Evolutionary conservation across 352 stramenopile species (phyloP), one percentile per base, ranked within the genome.

Genomic region (Phytophthora pinifolia): DNA sequence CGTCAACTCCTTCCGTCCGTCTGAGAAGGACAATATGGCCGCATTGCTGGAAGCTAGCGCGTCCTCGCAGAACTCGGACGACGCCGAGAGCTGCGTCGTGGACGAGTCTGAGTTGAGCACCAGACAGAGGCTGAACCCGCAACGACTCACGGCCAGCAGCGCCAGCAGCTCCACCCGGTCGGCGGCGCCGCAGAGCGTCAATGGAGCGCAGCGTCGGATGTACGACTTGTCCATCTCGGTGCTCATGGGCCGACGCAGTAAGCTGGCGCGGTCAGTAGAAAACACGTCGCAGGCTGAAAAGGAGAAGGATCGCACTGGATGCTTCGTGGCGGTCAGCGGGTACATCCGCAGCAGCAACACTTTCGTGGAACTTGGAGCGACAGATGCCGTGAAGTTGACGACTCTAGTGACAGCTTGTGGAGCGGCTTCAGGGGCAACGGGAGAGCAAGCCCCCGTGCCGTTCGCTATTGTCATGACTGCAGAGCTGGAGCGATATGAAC

Each of bases 181-280:
- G n/a, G 34, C 46, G 55, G 35, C 65, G 31, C 43, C 48, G 5
- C 39, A 63, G 29, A 60, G 31, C 38, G 37, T 27, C 18, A 36
- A 30, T 35, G 34, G 32, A 9, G 44, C 34, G 1, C 15, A 27
- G 15, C 30, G 41, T 14, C 53, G 25, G 14, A 32, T 75, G 1
- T 83, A 78, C 38, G 76, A 83, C 25, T 34, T 91, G 29, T 85
- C 76, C 12, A 55, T 91, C 20, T 71, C 86, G n/a, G 63, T 91
- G 32, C 53, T 75, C 17, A 56, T 91, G 15, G 72, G 76, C 2
- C 57, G 65, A 39, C 59, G 57, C 34, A 83, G 76, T 56, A 86
- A 79, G 49, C 59, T 91, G 45, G 58, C 74, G 13, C 63, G 64
- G 13, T 71, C 49, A 5, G 62, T 66, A 14, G 63, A 76, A 22